Evolutionary conservation across 2,329 filamentous ascomycete species (phyloP), one percentile per base, ranked within the genome.

Genomic region (Botryotinia calthae): DNA sequence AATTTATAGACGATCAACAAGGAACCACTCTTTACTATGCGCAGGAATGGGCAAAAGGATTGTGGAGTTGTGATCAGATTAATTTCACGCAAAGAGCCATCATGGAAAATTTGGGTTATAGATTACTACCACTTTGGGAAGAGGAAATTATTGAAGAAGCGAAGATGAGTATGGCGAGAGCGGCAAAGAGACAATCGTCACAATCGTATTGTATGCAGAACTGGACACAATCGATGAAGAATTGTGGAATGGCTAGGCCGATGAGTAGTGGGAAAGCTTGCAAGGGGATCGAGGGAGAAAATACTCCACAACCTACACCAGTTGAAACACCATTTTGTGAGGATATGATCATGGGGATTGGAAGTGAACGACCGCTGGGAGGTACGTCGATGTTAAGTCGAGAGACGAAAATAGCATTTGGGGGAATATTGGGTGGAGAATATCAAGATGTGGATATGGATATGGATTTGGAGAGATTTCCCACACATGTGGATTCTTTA

Each of bases 51-150:
- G 89, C 86, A 34, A 82, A 81, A 40, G 82, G 83, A 66, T 77
- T 86, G 65, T 92, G 90, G 89, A 86, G 87, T 3, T 85, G 84
- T 77, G 84, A 86, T 72, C 89, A 91, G 82, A 84, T 91, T 77
- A 90, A 90, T 76, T 85, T 85, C 67, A 91, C 89, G 1, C 89
- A 91, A 81, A 84, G 87, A 64, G 87, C 85, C 80, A 86, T 91
- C 76, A 87, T 91, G 84, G 87, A 90, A 82, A 88, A 86, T 79
- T 83, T 92, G 64, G 84, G 85, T 75, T 91, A 90, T 81, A 85
- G 88, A 72, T 87, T 92, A 78, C 81, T 91, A 80, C 88, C 88
- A 10, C 83, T 91, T 16, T 89, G 85, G 80, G 84, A 88, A 66
- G 84, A 86, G 2, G 84, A 85, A 51, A 85, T 88, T 74, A 85